Conservation (phyloP, 148 eudicot genomes). For the Polygonum aviculare region DNA sequence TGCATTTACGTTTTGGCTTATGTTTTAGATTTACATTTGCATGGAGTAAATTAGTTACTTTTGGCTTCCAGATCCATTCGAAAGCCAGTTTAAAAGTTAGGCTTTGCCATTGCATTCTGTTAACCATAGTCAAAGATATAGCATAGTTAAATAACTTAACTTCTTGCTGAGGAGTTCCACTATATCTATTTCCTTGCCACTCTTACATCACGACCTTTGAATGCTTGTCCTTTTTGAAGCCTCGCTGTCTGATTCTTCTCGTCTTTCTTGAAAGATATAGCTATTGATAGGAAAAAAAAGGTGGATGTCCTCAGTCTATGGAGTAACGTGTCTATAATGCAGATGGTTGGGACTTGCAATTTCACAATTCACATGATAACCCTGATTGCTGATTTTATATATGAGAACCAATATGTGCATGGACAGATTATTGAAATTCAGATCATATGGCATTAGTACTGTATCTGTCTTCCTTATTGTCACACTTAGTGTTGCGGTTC, state of each 20-base stretch:
- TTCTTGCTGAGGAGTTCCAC: too few species aligned
- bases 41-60: neutral
- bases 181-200: too few species aligned
- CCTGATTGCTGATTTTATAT: neutral
- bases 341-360: neutral
- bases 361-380: neutral
- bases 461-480: neutral
- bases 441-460: neutral
- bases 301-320: neutral
- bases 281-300: neutral
- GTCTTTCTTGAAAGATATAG: neutral
- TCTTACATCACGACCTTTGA: too few species aligned
- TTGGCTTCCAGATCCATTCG: neutral
- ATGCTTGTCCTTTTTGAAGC: too few species aligned
- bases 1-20: neutral
- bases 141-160: neutral
- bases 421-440: neutral
- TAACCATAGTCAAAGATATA: neutral
- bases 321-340: neutral
- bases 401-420: slow-evolving; percentile 1
- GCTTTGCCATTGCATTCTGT: neutral
- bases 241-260: too few species aligned
- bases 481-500: neutral
- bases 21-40: neutral
- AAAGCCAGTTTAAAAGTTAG: neutral